phyloP scores from a whole-genome alignment of 2,329 filamentous ascomycete genomes.

The Scytalidium lignicola region DNA sequence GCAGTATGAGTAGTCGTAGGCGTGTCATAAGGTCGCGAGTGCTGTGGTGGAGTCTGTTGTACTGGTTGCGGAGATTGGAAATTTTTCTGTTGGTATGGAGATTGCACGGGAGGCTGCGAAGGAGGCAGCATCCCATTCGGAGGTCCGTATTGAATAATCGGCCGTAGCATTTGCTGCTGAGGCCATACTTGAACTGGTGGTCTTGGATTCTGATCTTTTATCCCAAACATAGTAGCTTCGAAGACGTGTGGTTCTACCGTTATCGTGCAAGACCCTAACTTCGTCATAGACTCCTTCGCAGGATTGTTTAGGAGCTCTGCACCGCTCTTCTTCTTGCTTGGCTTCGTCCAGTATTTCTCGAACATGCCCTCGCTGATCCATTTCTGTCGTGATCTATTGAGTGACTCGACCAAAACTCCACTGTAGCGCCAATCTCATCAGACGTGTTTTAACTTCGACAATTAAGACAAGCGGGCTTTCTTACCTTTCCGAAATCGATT shows the following conservation, averaged over 20 bases:
- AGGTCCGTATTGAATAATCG: constrained; percentile 61
- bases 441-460: constrained; percentile 8
- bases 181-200: constrained; percentile 31
- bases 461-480: constrained; percentile 2
- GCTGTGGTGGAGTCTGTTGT: constrained; percentile 16
- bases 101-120: constrained; percentile 30
- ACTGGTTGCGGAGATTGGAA: constrained; percentile 19
- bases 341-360: constrained; percentile 74
- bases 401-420: constrained; percentile 68
- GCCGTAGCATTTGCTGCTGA: constrained; percentile 37
- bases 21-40: constrained; percentile 15
- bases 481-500: constrained; percentile 69
- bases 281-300: constrained; percentile 65
- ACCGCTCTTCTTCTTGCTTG: constrained; percentile 61
- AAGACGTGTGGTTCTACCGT: constrained; percentile 77
- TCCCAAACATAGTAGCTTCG: constrained; percentile 67
- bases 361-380: constrained; percentile 71
- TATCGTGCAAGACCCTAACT: constrained; percentile 67
- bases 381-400: constrained; percentile 66
- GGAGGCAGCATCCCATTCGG: constrained; percentile 58
- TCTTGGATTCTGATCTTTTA: constrained; percentile 57
- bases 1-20: constrained; percentile 11
- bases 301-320: constrained; percentile 61
- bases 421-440: constrained; percentile 36
- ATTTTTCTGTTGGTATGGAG: constrained; percentile 24